Conservation (phyloP, 1,284 basidiomycete genomes). For the Apiotrichum gamsii region DNA sequence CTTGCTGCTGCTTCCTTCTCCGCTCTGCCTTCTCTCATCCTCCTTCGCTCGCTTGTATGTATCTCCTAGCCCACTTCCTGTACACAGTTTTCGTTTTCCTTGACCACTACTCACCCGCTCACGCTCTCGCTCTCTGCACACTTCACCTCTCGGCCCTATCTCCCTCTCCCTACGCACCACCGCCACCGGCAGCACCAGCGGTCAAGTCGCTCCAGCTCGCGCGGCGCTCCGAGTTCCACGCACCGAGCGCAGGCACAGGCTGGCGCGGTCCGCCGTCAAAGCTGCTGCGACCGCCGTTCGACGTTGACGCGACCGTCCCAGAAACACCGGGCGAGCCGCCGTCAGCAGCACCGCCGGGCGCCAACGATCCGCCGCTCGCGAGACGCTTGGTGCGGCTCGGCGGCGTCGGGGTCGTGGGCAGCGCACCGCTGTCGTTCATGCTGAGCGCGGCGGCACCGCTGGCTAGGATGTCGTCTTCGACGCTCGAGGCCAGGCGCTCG, state of each 20-base stretch:
- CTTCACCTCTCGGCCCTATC: too few relatives aligned
- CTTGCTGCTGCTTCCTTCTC: background rate
- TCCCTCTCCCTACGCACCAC: slow-evolving; percentile 1
- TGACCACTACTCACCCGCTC: too few relatives aligned
- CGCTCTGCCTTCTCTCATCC: too few relatives aligned
- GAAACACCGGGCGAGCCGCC: too few relatives aligned
- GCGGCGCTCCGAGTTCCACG: slow-evolving; percentile 26
- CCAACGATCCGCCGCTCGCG: too few relatives aligned
- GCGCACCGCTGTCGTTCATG: background rate
- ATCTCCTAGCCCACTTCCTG: background rate
- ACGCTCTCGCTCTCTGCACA: too few relatives aligned
- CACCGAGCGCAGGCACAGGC: slow-evolving; percentile 11
- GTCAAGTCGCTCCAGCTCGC: slow-evolving; percentile 38
- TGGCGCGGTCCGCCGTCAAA: slow-evolving; percentile 24
- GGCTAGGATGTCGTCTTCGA: slow-evolving; percentile 3
- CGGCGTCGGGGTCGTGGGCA: too few relatives aligned
- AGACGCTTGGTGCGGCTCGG: too few relatives aligned
- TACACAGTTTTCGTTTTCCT: too few relatives aligned
- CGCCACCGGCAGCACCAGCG: background rate
- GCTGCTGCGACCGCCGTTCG: slow-evolving; percentile 15
- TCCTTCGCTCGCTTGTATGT: background rate
- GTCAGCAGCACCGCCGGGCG: too few relatives aligned
- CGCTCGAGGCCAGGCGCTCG: slow-evolving; percentile 24
- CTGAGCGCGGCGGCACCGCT: background rate
- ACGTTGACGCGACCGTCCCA: too few relatives aligned